Evolutionary conservation across 176 grass and related monocot species (phyloP), one percentile per base, ranked within the genome.

Genomic region (Oryza brachyantha): DNA sequence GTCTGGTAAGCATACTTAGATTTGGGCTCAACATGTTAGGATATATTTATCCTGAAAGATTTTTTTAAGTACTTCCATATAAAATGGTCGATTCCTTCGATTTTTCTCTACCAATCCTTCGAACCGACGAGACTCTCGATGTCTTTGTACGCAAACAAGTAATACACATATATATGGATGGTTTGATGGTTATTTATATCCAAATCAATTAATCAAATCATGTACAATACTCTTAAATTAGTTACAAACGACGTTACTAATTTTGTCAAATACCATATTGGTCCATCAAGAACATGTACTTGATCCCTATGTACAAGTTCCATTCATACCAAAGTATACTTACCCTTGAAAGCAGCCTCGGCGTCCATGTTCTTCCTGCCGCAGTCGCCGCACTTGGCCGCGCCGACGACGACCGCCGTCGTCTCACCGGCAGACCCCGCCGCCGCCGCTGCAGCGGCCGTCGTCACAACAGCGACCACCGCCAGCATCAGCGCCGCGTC

Each of bases 341-440:
- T 40, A 75, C 73, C 73, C 38, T 77, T 77, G 59, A 77, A 77
- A 64, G 61, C 74, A 0, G 16, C 38, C 39, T 64, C 59, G 3
- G 74, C 59, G 1, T 64, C 62, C 74, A 77, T 29, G 17, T 64
- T 64, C 59, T 77, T 64, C 73, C 55, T 43, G 3, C 35, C 25
- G 72, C 72, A 74, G 52, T 27, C 72, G 32, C 12, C 21, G 31
- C 72, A 74, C 72, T 60, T 74, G 32, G 72, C 72, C 72, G 22
- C 17, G 72, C 52, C 72, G 50, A 74, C 21, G 72, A 74, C 32
- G 72, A 74, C 52, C 13, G 50, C 10, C 50, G 46, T 19, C 46
- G 5, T 50, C 46, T 50, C 46, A 50, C 17, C 21, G 50, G 50
- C 7, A 2, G n/a, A n/a, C n/a, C n/a, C n/a, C n/a, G 50, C 19